phyloP scores from a whole-genome alignment of 148 eudicot species.

The Camellia sinensis region DNA sequence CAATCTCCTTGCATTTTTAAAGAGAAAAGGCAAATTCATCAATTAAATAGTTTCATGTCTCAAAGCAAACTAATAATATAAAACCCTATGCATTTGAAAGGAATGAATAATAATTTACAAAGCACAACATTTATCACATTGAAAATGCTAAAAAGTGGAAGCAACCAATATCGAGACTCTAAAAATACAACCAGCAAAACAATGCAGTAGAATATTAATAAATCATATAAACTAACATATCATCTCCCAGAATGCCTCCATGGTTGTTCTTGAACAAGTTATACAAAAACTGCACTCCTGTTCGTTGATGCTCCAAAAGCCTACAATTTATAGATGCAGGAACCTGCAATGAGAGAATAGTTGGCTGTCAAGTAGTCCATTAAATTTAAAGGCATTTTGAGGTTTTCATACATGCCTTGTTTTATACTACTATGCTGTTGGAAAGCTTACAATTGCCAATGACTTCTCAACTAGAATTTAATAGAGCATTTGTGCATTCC shows the following conservation, averaged over 20 bases:
- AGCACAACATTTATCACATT: neutral
- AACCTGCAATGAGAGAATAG: conserved; percentile 45
- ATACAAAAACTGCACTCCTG: conserved; percentile 77
- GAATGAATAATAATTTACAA: neutral
- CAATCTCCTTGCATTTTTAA: neutral
- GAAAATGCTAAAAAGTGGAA: neutral
- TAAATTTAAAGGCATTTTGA: neutral
- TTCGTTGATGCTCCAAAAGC: conserved; percentile 85
- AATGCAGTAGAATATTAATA: neutral
- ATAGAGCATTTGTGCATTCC: neutral
- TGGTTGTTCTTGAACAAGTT: conserved; percentile 74
- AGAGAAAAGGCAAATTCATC: neutral
- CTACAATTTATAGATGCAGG: conserved; percentile 95
- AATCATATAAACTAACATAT: conserved; percentile 62
- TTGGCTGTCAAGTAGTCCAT: neutral
- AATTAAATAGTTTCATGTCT: neutral
- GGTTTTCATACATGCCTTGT: neutral
- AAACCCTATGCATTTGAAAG: neutral
- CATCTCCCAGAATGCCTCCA: conserved; percentile 98
- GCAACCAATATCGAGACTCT: neutral
- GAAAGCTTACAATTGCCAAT: neutral
- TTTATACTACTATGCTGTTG: neutral
- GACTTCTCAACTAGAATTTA: neutral
- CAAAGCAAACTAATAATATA: neutral
- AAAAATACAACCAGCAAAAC: neutral